Percentiles rank a stretch among this genome's conserved stretches.
Evolutionary conservation across 2,329 filamentous ascomycete genomes (phyloP).

Genomic region (Hysterium pulicare): DNA sequence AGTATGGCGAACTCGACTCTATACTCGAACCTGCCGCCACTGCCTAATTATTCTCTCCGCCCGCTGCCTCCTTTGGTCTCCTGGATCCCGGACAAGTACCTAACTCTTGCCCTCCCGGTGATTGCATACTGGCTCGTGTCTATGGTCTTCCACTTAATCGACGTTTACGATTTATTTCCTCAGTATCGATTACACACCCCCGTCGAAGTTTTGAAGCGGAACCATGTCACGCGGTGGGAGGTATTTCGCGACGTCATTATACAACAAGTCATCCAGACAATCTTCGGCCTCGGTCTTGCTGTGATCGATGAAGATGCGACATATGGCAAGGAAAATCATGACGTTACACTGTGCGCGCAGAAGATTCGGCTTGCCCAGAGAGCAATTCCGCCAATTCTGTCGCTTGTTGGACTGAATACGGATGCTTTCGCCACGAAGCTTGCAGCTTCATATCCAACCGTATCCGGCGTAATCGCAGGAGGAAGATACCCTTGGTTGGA

Average conservation of each 20-base stretch:
- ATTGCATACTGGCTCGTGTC: constrained; percentile 87
- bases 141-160: constrained; percentile 80
- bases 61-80: constrained; percentile 70
- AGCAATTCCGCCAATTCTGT: constrained; percentile 69
- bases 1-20: constrained; percentile 46
- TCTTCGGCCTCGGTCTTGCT: constrained; percentile 64
- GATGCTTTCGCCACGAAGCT: constrained; percentile 71
- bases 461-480: constrained; percentile 74
- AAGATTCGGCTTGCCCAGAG: constrained; percentile 75
- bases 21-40: constrained; percentile 69
- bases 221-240: constrained; percentile 79
- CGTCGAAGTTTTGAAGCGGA: constrained; percentile 81
- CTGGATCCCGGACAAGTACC: constrained; percentile 75
- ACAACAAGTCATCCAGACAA: constrained; percentile 86
- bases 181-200: constrained; percentile 94
- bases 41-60: constrained; percentile 74
- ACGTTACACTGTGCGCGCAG: constrained; percentile 86
- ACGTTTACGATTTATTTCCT: constrained; percentile 79
- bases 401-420: constrained; percentile 72
- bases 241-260: constrained; percentile 87
- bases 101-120: constrained; percentile 73
- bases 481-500: constrained; percentile 74
- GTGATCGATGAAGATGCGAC: constrained; percentile 71
- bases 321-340: constrained; percentile 75
- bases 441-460: constrained; percentile 64